Base-by-base conservation (phyloP, 2,329 filamentous ascomycete species). In the Aspergillus clavatus region DNA sequence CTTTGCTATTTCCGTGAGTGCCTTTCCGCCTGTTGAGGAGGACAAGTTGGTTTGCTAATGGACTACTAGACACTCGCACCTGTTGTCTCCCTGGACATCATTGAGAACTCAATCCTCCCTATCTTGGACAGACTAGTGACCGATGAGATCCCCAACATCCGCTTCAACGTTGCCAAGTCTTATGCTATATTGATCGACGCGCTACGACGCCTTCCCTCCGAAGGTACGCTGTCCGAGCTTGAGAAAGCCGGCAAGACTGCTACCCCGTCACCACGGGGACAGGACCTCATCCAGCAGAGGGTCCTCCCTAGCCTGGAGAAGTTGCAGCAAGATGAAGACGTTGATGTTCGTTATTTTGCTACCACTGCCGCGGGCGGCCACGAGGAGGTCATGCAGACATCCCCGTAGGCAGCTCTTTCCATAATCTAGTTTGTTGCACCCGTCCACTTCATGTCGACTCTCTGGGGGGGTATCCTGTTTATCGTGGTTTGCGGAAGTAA, bases 131-230 rank as follows among this genome's bases (percentile, higher is more conserved):
- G 91, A 73, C 86, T 98, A 43, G 89, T 94, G 42, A 80, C 82
- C 37, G 93, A 98, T 65, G 89, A 94, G 36, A 98, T 98, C 52
- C 93, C 93, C 56, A 98, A 98, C 73, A 98, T 98, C 66, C 89
- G 93, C 41, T 98, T 98, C 80, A 98, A 98, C 70, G 93, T 98
- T 38, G 93, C 93, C 58, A 98, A 98, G 76, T 97, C 93, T 38
- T 98, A 97, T 65, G 82, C 83, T 18, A 84, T 93, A 41, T 76
- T 98, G 47, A 89, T 97, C 61, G 84, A 87, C 57, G 89, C 90
- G n/a, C 79, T 98, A 62, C 89, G 91, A 71, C 86, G 89, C 58
- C 78, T 98, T 45, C 91, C 93, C 2, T 87, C 90, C 43, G 79
- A 93, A 63, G 89, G 89, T 50, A 97, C 91, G 11, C 77, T 97